Conservation (phyloP, 345 rosid genomes). For the Rhizophora mangle region DNA sequence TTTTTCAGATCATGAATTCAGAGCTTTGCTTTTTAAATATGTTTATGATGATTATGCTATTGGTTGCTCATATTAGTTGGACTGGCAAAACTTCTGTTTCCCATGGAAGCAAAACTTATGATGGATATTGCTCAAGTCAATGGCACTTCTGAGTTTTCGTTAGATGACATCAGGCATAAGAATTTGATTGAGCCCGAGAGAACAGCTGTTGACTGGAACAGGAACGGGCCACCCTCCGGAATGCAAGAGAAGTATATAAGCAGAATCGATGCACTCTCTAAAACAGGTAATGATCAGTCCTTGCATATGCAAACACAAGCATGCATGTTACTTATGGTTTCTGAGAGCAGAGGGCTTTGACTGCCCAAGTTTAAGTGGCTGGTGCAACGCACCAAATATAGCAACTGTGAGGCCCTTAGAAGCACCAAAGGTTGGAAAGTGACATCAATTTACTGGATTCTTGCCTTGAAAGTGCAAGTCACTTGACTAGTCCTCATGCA, state of each 20-base stretch:
- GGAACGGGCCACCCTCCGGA: conserved; percentile 61
- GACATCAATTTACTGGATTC: too few species aligned
- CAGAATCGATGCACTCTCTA: conserved; percentile 60
- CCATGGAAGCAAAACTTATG: conserved; percentile 69
- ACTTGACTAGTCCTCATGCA: too few species aligned
- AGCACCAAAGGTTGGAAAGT: too few species aligned
- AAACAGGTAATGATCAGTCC: conserved; percentile 48
- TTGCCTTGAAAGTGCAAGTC: too few species aligned
- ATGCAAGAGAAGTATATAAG: conserved; percentile 66
- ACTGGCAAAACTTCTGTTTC: conserved; percentile 72
- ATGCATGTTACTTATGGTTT: background rate
- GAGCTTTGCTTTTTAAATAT: background rate
- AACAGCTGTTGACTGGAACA: conserved; percentile 55
- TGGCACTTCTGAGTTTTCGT: conserved; percentile 59
- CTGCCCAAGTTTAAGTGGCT: background rate
- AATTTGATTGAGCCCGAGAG: conserved; percentile 34
- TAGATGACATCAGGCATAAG: conserved; percentile 35
- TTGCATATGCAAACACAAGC: background rate
- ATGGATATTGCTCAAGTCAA: conserved; percentile 64
- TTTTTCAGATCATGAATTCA: too few species aligned
- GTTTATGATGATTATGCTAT: background rate
- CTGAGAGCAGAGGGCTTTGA: background rate
- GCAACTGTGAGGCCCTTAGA: too few species aligned
- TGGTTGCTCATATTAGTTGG: conserved; percentile 47
- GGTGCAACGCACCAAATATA: too few species aligned